phyloP scores from a whole-genome alignment of 345 rosid genomes.

The Draba incana region DNA sequence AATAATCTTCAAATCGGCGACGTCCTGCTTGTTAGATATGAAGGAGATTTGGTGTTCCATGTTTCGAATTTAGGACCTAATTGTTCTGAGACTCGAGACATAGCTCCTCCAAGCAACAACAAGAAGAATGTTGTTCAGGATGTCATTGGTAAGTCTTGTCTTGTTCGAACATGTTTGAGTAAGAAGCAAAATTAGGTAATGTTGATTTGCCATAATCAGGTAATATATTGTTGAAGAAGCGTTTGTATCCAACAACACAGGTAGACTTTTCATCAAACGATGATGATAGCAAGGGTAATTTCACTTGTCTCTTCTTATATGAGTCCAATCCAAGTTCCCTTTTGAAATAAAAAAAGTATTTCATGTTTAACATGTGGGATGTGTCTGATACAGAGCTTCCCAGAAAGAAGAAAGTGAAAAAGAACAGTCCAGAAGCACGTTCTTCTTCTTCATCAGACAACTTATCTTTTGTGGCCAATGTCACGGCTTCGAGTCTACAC shows the following conservation, averaged over 20 bases:
- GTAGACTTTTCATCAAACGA: neutral
- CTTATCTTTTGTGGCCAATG: conserved; percentile 7
- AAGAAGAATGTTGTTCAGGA: neutral
- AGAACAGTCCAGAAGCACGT: neutral
- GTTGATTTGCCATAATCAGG: neutral
- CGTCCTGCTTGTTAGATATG: neutral
- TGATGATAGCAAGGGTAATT: neutral
- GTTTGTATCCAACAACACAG: conserved; percentile 1
- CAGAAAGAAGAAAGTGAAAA: conserved; percentile 15
- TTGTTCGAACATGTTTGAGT: neutral
- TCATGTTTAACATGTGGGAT: neutral
- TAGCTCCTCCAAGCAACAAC: neutral
- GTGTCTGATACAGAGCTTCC: conserved; percentile 6
- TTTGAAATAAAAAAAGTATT: too few relatives aligned
- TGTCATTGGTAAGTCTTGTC: neutral
- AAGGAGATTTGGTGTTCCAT: conserved; percentile 25
- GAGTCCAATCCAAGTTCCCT: too few relatives aligned
- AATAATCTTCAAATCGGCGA: conserved; percentile 21
- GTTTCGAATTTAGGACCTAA: conserved; percentile 6
- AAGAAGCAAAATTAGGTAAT: too few relatives aligned
- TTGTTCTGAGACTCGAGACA: neutral
- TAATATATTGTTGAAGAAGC: neutral
- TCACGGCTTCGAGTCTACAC: conserved; percentile 7
- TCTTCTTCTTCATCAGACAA: conserved; percentile 12
- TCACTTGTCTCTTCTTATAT: too few relatives aligned